phyloP scores from a whole-genome alignment of 352 stramenopile species.

The Hyaloperonospora arabidopsidis region DNA sequence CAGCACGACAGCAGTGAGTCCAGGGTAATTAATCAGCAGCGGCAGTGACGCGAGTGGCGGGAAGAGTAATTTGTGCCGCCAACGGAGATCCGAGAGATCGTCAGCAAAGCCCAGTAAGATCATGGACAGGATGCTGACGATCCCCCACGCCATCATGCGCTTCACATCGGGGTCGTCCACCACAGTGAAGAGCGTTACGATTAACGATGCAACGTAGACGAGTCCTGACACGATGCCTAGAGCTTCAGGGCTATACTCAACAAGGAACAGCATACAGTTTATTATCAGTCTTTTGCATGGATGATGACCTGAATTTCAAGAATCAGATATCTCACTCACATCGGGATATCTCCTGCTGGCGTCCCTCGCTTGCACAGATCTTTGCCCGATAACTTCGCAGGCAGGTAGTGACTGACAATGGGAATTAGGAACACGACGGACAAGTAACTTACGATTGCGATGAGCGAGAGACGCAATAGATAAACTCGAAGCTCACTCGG shows the following conservation, averaged over 20 bases:
- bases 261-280: background rate
- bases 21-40: constrained; percentile 94
- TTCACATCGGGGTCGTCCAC: constrained; percentile 61
- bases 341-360: constrained; percentile 75
- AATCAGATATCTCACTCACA: constrained; percentile 38
- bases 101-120: constrained; percentile 90
- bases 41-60: constrained; percentile 94
- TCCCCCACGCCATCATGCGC: constrained; percentile 77
- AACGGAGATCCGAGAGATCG: constrained; percentile 94
- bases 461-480: constrained; percentile 40
- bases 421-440: constrained; percentile 61
- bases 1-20: constrained; percentile 91
- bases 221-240: constrained; percentile 82
- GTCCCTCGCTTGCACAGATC: constrained; percentile 91
- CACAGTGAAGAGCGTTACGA: constrained; percentile 62
- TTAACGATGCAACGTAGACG: constrained; percentile 70
- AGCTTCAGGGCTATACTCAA: constrained; percentile 60
- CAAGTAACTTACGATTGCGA: constrained; percentile 53
- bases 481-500: constrained; percentile 32
- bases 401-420: constrained; percentile 46
- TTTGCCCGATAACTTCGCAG: constrained; percentile 84
- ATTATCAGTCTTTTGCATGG: too few relatives aligned
- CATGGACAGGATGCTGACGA: constrained; percentile 85
- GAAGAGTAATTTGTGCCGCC: constrained; percentile 95
- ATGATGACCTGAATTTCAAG: too few relatives aligned